phyloP scores from a whole-genome alignment of 768 basidiomycete species.

The Floccularia luteovirens region DNA sequence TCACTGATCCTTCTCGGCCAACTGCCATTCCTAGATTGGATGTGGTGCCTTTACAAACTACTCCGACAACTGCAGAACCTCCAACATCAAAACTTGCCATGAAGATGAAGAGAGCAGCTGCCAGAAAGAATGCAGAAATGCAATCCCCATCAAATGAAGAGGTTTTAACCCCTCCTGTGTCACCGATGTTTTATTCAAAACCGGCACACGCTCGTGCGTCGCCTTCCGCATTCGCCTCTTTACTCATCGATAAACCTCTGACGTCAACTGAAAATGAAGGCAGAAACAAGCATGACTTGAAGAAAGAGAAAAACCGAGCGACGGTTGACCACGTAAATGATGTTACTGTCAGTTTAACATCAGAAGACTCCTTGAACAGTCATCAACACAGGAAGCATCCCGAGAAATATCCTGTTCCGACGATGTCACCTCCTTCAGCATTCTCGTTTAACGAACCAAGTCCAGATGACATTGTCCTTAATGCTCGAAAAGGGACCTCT shows the following conservation, averaged over 20 bases:
- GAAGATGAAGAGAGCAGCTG: conserved; percentile 58
- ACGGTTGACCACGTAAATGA: not conserved
- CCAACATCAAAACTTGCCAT: conserved; percentile 65
- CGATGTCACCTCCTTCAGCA: conserved; percentile 19
- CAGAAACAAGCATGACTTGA: conserved; percentile 18
- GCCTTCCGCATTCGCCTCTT: conserved; percentile 71
- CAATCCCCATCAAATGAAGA: conserved; percentile 26
- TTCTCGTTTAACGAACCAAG: conserved; percentile 81
- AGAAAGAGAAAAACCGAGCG: conserved; percentile 14
- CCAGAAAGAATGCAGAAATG: conserved; percentile 26
- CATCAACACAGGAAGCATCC: conserved; percentile 18
- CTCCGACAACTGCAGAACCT: conserved; percentile 13
- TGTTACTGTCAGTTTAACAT: conserved; percentile 2
- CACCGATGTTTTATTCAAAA: conserved; percentile 54
- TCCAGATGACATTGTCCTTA: conserved; percentile 85
- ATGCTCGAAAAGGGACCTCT: conserved; percentile 71
- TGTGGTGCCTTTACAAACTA: conserved; percentile 32
- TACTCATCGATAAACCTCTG: conserved; percentile 52
- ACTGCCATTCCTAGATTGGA: conserved; percentile 31
- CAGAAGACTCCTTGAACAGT: conserved; percentile 11
- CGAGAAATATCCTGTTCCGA: conserved; percentile 22
- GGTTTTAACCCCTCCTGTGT: conserved; percentile 24
- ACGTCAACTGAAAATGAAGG: conserved; percentile 25
- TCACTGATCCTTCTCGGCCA: conserved; percentile 43
- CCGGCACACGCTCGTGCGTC: conserved; percentile 55